Evolutionary conservation across 2,329 filamentous ascomycete genomes (phyloP).

Genomic region (Calonectria pseudoreteaudii): DNA sequence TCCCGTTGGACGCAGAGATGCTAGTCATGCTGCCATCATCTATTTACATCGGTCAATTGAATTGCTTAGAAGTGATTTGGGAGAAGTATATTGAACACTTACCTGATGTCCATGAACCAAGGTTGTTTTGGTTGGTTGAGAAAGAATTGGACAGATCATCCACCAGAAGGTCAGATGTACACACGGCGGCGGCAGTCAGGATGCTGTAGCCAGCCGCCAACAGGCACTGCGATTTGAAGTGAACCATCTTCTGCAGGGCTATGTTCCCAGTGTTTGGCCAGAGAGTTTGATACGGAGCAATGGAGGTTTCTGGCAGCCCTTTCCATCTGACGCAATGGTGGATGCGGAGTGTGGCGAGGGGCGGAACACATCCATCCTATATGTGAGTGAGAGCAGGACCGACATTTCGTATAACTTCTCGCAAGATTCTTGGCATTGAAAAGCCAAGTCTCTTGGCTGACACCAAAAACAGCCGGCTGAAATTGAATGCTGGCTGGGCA

Average conservation of each 20-base stretch:
- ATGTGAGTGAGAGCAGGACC: background rate
- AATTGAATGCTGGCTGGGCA: conserved; percentile 8
- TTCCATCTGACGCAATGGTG: background rate
- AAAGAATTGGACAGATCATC: conserved; percentile 50
- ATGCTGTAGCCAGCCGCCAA: conserved; percentile 28
- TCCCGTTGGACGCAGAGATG: conserved; percentile 54
- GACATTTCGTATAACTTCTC: background rate
- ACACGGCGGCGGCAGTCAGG: conserved; percentile 36
- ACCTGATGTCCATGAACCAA: conserved; percentile 52
- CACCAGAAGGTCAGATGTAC: conserved; percentile 45
- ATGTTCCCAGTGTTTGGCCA: background rate
- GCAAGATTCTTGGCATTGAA: conserved; percentile 21
- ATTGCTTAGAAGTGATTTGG: background rate
- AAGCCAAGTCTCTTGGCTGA: background rate
- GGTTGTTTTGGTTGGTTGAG: conserved; percentile 47
- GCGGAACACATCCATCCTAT: conserved; percentile 7
- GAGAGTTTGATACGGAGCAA: background rate
- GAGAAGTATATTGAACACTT: conserved; percentile 20
- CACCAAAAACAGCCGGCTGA: conserved; percentile 19
- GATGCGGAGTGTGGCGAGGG: background rate
- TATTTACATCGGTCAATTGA: conserved; percentile 39
- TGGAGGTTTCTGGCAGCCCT: background rate
- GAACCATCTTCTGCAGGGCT: conserved; percentile 26
- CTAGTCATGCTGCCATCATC: conserved; percentile 62
- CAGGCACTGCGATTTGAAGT: conserved; percentile 24